Percentiles rank a stretch among this genome's conserved stretches.
Evolutionary conservation across 805 yeast species (phyloP).

Genomic region (Lachancea thermotolerans): DNA sequence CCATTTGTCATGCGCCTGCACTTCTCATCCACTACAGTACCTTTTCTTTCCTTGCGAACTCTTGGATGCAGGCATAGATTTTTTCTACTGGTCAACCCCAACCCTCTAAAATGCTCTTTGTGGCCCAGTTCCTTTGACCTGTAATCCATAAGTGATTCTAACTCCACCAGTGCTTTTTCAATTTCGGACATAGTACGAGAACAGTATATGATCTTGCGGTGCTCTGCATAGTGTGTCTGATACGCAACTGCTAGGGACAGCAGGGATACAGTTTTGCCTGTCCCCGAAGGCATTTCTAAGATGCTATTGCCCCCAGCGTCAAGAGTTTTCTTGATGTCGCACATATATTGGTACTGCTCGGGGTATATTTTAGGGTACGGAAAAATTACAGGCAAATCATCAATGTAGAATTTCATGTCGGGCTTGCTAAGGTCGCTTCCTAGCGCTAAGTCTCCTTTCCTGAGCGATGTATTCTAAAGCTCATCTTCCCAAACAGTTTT

Average conservation of each 20-base stretch:
- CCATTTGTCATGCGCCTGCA: constrained; percentile 95
- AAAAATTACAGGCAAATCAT: constrained; percentile 90
- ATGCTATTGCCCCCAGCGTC: constrained; percentile 97
- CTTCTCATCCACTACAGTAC: constrained; percentile 89
- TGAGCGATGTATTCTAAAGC: not conserved
- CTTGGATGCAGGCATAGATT: constrained; percentile 88
- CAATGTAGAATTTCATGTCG: constrained; percentile 70
- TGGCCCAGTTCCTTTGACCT: constrained; percentile 77
- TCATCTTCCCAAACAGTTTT: not conserved
- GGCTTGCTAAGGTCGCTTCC: not conserved
- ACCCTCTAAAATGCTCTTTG: constrained; percentile 85
- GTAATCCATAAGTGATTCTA: constrained; percentile 80
- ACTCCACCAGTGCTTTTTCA: constrained; percentile 91
- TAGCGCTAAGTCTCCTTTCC: not conserved
- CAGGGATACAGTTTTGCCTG: constrained; percentile 93
- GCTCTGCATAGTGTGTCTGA: constrained; percentile 92
- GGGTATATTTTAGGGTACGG: constrained; percentile 97
- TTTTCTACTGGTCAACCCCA: constrained; percentile 91
- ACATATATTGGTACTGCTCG: constrained; percentile 97
- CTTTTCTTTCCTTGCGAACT: constrained; percentile 82
- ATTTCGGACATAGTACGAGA: constrained; percentile 99
- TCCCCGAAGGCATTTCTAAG: constrained; percentile 98
- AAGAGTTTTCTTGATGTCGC: constrained; percentile 84
- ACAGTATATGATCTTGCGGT: constrained; percentile 84
- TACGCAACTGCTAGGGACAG: constrained; percentile 89